phyloP scores from a whole-genome alignment of 2,329 filamentous ascomycete species.

The Venturia effusa region DNA sequence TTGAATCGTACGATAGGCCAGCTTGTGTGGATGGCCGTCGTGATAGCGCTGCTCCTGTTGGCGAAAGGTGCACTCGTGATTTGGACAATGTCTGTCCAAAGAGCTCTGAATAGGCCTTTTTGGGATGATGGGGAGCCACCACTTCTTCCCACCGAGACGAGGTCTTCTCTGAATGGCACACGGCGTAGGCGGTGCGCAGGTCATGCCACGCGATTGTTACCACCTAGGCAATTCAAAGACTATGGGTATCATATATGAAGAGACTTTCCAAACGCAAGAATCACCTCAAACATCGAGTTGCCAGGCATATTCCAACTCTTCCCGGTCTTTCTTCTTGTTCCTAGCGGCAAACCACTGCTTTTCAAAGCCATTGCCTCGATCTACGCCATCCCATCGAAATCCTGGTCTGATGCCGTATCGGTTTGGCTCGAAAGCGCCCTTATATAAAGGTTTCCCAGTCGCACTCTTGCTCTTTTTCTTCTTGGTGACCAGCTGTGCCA shows the following conservation, averaged over 20 bases:
- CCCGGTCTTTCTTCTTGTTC: slow-evolving; percentile 65
- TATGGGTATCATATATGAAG: neutral
- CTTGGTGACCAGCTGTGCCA: slow-evolving; percentile 62
- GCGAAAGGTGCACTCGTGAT: no score
- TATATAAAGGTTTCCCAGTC: slow-evolving; percentile 57
- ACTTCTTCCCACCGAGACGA: no score
- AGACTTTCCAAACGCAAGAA: slow-evolving; percentile 33
- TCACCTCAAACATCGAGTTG: slow-evolving; percentile 62
- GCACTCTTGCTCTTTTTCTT: slow-evolving; percentile 35
- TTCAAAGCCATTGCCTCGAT: slow-evolving; percentile 88
- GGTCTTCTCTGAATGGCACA: no score
- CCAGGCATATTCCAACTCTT: slow-evolving; percentile 82
- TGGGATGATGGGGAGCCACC: no score
- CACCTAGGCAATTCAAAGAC: neutral
- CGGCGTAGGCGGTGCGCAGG: neutral
- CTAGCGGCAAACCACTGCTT: slow-evolving; percentile 82
- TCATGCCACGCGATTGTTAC: neutral
- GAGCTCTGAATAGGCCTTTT: no score
- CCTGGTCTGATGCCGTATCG: slow-evolving; percentile 88
- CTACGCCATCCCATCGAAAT: slow-evolving; percentile 93
- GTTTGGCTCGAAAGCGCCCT: slow-evolving; percentile 75
- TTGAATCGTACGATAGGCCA: no score
- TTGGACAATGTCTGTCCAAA: no score
- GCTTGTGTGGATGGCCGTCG: no score
- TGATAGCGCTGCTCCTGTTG: no score